Evolutionary conservation across 169 alveolate genomes (phyloP).

Genomic region (Perkinsus marinus): DNA sequence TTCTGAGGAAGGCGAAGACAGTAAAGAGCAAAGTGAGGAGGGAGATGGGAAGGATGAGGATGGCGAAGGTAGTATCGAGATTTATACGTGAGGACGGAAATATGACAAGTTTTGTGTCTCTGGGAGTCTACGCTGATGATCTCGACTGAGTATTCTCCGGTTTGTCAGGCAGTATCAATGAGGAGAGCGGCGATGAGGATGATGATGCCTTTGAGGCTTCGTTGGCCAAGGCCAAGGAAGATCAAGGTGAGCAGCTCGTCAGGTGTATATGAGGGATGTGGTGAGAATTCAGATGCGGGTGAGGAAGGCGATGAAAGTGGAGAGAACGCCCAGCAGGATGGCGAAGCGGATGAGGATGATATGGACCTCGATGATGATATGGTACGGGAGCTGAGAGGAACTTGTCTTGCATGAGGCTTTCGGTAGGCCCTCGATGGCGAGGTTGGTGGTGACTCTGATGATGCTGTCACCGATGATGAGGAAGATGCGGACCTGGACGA

Average conservation of each 20-base stretch:
- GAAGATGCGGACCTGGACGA: constrained; percentile 36
- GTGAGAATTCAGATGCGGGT: neutral
- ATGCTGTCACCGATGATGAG: constrained; percentile 9
- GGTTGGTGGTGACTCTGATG: neutral
- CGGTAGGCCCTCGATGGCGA: neutral
- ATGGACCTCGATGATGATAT: neutral
- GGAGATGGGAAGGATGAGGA: neutral
- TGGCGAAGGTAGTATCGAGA: neutral
- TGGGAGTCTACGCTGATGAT: too few relatives aligned
- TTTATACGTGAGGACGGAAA: too few relatives aligned
- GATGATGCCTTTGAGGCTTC: neutral
- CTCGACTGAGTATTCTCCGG: too few relatives aligned
- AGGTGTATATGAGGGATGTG: too few relatives aligned
- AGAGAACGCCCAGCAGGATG: neutral
- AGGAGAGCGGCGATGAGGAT: neutral
- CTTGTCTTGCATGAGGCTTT: neutral
- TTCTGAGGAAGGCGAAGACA: neutral
- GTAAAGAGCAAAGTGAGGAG: neutral
- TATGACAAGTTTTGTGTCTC: too few relatives aligned
- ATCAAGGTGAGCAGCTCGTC: neutral
- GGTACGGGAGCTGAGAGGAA: neutral
- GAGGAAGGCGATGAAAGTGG: neutral
- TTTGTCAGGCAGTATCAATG: neutral
- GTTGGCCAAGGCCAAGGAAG: neutral
- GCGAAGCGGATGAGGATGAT: neutral